A percentile compares a stretch with the other conserved stretches of the same genome.
Conservation (phyloP, 31 red algal species). For the Asparagopsis taxiformis region DNA sequence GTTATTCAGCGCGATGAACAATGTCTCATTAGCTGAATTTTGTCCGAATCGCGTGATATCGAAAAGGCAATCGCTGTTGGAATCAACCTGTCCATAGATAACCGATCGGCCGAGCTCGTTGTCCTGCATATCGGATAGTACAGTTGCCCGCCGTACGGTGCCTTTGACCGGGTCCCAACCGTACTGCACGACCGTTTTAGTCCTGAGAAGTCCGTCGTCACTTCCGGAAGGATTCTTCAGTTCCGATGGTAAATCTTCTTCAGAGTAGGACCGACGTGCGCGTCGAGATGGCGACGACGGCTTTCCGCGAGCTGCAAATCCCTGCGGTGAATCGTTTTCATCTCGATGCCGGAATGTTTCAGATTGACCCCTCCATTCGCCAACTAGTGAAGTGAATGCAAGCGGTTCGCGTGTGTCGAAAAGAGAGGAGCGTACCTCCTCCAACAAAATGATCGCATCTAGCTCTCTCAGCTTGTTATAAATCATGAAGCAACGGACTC, state of each 20-base stretch:
- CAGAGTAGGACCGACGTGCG: conserved; percentile 1
- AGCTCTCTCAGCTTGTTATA: neutral
- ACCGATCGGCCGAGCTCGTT: conserved; percentile 10
- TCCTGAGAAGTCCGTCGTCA: conserved; percentile 8
- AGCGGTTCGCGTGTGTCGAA: conserved; percentile 21
- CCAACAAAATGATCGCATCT: neutral
- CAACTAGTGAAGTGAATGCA: conserved; percentile 11
- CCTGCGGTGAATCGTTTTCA: neutral
- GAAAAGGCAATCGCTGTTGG: conserved; percentile 1
- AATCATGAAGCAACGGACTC: neutral
- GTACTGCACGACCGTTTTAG: conserved; percentile 1
- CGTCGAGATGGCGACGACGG: conserved; percentile 1
- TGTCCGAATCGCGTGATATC: conserved; percentile 1
- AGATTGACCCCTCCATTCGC: conserved; percentile 14
- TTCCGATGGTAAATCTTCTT: conserved; percentile 3
- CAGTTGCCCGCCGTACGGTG: conserved; percentile 9
- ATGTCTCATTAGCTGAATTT: conserved; percentile 3
- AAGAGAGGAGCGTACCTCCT: conserved; percentile 10
- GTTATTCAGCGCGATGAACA: conserved; percentile 13
- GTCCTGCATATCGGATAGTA: conserved; percentile 13
- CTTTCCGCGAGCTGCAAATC: neutral
- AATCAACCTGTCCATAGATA: neutral
- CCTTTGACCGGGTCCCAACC: conserved; percentile 3
- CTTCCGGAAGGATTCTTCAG: conserved; percentile 17
- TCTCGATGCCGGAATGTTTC: neutral